Percentiles rank a stretch among this genome's conserved stretches.
phyloP scores from a whole-genome alignment of 495 filamentous ascomycete species.

The Trichoderma virens region DNA sequence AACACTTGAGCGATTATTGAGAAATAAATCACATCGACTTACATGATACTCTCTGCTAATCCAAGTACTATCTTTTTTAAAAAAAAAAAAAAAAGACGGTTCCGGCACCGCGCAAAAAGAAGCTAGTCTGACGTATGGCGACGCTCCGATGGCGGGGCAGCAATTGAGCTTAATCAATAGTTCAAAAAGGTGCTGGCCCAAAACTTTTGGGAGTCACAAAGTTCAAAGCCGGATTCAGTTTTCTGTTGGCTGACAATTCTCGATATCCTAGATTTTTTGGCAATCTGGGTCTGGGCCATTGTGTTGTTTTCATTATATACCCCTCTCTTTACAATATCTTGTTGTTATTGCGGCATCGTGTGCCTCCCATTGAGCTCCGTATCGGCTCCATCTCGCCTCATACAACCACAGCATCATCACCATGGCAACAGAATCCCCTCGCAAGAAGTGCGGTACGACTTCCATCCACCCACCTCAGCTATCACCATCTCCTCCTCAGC shows the following conservation, averaged over 20 bases:
- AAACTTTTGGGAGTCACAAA: neutral
- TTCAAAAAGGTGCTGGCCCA: neutral
- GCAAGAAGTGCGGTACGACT: slow-evolving; percentile 45
- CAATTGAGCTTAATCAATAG: neutral
- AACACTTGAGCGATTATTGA: too few relatives aligned
- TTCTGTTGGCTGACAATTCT: too few relatives aligned
- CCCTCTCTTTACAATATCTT: neutral
- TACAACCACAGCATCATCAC: neutral
- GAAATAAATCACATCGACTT: too few relatives aligned
- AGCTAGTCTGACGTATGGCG: neutral
- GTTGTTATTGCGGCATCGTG: neutral
- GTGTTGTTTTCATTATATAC: too few relatives aligned
- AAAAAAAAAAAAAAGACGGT: too few relatives aligned
- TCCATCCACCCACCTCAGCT: neutral
- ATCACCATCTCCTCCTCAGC: neutral
- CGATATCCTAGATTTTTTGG: too few relatives aligned
- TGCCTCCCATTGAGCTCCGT: neutral
- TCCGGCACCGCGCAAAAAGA: slow-evolving; percentile 5
- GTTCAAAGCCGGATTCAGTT: neutral
- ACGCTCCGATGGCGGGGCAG: slow-evolving; percentile 5
- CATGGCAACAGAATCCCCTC: slow-evolving; percentile 40
- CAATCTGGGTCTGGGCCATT: too few relatives aligned
- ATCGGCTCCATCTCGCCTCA: neutral
- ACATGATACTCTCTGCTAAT: too few relatives aligned
- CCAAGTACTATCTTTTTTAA: too few relatives aligned